Percentiles rank a stretch among this genome's conserved stretches.
Evolutionary conservation across 75 land plant genomes (phyloP).

Genomic region (Cryptomeria japonica): DNA sequence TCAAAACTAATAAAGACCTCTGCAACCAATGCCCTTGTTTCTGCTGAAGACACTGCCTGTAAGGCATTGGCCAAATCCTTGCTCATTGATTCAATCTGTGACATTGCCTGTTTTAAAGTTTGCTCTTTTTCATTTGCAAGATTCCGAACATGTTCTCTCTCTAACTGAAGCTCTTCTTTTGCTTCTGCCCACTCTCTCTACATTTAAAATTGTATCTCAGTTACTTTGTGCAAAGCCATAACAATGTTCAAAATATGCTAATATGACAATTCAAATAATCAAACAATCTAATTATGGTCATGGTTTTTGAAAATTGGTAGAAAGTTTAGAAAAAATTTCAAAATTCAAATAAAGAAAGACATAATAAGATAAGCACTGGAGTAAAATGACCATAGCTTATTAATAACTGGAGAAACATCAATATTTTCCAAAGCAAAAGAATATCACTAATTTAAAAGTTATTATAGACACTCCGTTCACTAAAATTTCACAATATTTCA

Average conservation of each 20-base stretch:
- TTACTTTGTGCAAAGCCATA: neutral
- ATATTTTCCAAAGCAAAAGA: neutral
- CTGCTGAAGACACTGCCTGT: constrained; percentile 59
- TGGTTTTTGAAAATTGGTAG: neutral
- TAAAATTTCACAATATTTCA: neutral
- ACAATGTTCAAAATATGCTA: neutral
- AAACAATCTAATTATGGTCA: neutral
- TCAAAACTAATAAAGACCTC: constrained; percentile 50
- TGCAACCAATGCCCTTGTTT: constrained; percentile 69
- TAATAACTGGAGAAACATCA: neutral
- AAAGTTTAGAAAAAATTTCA: neutral
- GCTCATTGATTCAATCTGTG: constrained; percentile 65
- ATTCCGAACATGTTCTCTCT: constrained; percentile 59
- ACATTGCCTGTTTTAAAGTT: constrained; percentile 58
- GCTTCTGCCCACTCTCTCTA: constrained; percentile 95
- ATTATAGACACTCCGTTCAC: neutral
- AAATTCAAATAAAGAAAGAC: neutral
- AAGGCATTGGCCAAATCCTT: constrained; percentile 74
- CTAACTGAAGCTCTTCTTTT: constrained; percentile 82
- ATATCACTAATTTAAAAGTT: neutral
- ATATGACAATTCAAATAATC: neutral
- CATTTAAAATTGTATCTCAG: neutral
- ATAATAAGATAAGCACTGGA: neutral
- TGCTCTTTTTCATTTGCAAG: constrained; percentile 61
- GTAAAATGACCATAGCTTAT: neutral